Evolutionary conservation across 2,329 filamentous ascomycete species (phyloP), one percentile per base, ranked within the genome.

Genomic region (Apiospora marii): DNA sequence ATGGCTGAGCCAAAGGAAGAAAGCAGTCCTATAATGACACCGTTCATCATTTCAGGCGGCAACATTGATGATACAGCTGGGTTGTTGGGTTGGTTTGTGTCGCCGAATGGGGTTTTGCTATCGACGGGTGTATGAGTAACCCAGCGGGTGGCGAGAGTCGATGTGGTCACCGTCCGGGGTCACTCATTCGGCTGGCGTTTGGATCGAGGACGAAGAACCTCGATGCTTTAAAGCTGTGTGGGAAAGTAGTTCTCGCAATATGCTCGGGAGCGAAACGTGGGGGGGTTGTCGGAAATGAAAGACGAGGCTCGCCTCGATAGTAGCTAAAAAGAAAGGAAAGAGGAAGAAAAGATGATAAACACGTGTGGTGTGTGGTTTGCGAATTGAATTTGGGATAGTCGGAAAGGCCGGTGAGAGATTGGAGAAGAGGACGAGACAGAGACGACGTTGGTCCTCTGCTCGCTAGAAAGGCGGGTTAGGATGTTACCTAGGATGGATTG

Each of bases 1-100:
- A 94, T 90, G 64, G 96, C 96, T 51, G 95, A 97, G 74, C 95
- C 96, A 83, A 98, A 96, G 19, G 96, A 97, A 51, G 95, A 98
- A 74, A 98, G 88, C 80, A 99, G 91, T 77, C 96, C 96, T 82
- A 99, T 98, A 83, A 98, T 89, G 79, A 98, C 94, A 82, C 96
- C 96, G 75, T 90, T 91, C 76, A 91, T 79, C 70, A 68, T 74
- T 64, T 67, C 67, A 16, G 69, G 53, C 37, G 70, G 70, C 46
- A 49, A 49, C 46, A 67, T 70, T 48, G 37, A 67, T 27, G 69
- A 19, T 71, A 16, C 14, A 46, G 67, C 53, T 22, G 22, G 48
- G 48, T 69, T 61, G 14, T 68, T 13, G 6, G 27, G 41, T 68
- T 67, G n/a, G 22, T 24, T 19, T 46, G 27, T 51, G 61, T 69